Conservation (phyloP, 192 early-diverging fungal species). For the Linnemannia hyalina region DNA sequence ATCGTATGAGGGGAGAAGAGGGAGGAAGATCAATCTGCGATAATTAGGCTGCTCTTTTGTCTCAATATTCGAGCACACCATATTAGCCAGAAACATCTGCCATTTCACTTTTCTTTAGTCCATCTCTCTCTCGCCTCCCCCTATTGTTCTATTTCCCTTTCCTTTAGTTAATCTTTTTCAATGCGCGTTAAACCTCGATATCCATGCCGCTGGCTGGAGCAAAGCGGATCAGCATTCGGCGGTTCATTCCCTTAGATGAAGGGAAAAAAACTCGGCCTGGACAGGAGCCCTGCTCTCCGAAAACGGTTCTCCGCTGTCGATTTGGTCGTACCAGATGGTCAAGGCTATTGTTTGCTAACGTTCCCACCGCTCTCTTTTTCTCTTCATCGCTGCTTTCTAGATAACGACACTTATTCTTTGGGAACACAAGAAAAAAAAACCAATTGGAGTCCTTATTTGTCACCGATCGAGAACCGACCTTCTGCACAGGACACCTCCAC, state of each 20-base stretch:
- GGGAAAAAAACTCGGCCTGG: background rate
- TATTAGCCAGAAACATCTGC: constrained; percentile 4
- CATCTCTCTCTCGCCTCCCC: background rate
- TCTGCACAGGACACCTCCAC: background rate
- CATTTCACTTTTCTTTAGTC: background rate
- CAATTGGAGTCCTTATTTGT: background rate
- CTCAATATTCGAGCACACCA: background rate
- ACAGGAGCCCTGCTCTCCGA: background rate
- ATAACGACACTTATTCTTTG: background rate
- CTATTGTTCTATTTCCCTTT: too few species aligned
- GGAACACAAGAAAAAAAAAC: constrained; percentile 1
- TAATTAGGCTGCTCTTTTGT: background rate
- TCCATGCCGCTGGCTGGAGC: too few species aligned
- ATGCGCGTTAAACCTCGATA: too few species aligned
- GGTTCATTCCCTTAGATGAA: too few species aligned
- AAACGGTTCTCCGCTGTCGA: background rate
- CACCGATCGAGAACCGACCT: background rate
- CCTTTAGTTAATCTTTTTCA: too few species aligned
- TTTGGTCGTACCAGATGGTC: background rate
- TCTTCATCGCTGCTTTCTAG: background rate
- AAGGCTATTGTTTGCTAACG: constrained; percentile 4
- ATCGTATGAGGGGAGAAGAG: background rate
- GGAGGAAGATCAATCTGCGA: constrained; percentile 4
- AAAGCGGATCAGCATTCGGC: too few species aligned
- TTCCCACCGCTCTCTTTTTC: background rate